Evolutionary conservation across 1,284 basidiomycete species (phyloP), one percentile per base, ranked within the genome.

Genomic region (Cryptococcus neoformans): DNA sequence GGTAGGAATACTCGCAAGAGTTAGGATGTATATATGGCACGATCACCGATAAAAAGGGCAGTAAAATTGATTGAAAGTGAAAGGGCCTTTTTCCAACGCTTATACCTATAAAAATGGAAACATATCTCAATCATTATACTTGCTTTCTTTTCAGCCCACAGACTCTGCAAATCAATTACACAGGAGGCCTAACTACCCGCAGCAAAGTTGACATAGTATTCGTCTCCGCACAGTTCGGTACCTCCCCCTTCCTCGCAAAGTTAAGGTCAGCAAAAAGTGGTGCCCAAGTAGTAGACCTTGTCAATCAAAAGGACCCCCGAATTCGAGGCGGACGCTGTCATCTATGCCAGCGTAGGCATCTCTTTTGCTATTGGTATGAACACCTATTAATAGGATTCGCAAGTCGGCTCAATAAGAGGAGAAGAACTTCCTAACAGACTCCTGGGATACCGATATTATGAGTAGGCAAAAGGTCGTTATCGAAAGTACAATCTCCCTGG

Each of bases 261-360:
- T 84, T 81, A 64, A 78, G 76, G 68, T 90, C 87, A 28, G 87
- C 82, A 4, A 82, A 80, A 0, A 79, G 79, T 4, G 28, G 72
- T 79, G 12, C 84, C 84, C 0, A 85, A 57, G 28, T n/a, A 28
- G 76, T 86, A 89, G 70, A 90, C 85, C 73, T 90, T 90, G 46
- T 88, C 88, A 9, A 90, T 76, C 2, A 90, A 78, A 2, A 79
- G 81, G 2, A 88, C 88, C 11, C 81, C 67, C 0, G 81, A 65
- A 66, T 84, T 83, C 83, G 84, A 90, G 85, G 28, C 88, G 83
- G 1, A 87, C 83, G 45, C 89, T 89, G 64, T 90, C 89, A 5
- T 83, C 85, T 57, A 81, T 83, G 3, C 85, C 85, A 14, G 83
- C 79, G 62, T 87, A 89, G 1, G 89, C 81, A 64, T 88, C 88